Evolutionary conservation across 768 basidiomycete species (phyloP), one percentile per base, ranked within the genome.

Genomic region (Mycena rebaudengoi): DNA sequence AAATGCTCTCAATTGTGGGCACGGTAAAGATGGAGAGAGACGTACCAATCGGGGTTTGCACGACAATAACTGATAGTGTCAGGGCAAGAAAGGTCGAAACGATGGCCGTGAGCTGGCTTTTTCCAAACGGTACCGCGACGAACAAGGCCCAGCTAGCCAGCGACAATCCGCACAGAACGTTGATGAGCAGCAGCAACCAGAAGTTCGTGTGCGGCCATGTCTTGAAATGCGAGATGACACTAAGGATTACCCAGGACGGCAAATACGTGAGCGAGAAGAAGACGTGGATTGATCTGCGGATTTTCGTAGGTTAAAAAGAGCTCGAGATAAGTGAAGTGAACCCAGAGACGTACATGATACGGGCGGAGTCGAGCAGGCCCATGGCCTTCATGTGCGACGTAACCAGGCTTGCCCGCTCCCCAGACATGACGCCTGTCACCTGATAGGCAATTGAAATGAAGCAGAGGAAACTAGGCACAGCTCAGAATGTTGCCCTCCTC

Each of bases 371-470:
- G 10, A 84, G 74, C 13, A 92, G 79, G 13, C 92, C 92, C 92
- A 94, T 93, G 2, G 86, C 90, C 70, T 89, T 88, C 82, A 93
- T 85, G 70, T 93, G 90, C 11, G 85, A 79, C 0, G 91, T 91
- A 30, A 93, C 71, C 13, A 84, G 74, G 49, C 79, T 82, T 0
- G 91, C 87, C 45, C 91, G 81, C 72, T 94, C 92, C 7, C 80
- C 82, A 14, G 87, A 78, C 48, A 90, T 84, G 12, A 88, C 82
- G 4, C 91, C 92, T 16, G 91, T 88, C 2, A 92, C 82, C 64
- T 94, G 92, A 70, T 93, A 92, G 0, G 87, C 81, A 41, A 92
- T 88, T 21, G 91, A 91, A 26, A 91, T 74, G 72, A 85, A 93
- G 55, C 84, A 83, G 10, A 92, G 74, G 68, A 91, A 92, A 20